Base-by-base conservation (phyloP, 441 rosid species). In the Aleurites moluccanus region DNA sequence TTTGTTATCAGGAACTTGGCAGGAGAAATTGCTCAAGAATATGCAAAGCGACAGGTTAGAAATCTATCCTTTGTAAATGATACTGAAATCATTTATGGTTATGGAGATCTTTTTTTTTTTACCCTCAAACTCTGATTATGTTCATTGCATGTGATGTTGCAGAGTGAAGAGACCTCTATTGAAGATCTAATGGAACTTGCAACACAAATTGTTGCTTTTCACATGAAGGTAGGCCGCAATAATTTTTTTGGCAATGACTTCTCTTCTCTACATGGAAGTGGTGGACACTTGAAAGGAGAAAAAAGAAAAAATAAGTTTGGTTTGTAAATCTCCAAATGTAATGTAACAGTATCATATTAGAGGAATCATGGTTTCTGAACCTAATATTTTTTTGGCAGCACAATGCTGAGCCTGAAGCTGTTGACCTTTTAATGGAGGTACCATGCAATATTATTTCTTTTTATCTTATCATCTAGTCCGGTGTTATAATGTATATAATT, bases 371-470 rank as follows among this genome's bases (percentile, higher is more conserved):
- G 25, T 50, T 60, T 61, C 62, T 6, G 44, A 62, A 67, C 72
- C 20, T 69, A 27, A 40, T 67, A 27, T 44, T 40, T 67, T n/a
- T 64, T 63, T 71, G 80, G 81, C 89, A 96, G 99, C 98, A 93
- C 82, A 96, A 96, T 85, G 98, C 99, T 64, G 99, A 96, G 86
- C 95, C 99, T 20, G 99, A 96, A 85, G 99, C 98, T 75, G 96
- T 96, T 82, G 98, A 96, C 85, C 92, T 96, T 70, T 80, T 96
- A 72, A 96, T 96, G 98, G 98, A 96, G 89, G 96, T 88, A 78
- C 55, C 0, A 3, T 33, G 10, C 47, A 62, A 27, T 68, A 4
- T 64, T 35, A 38, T 73, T 40, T 56, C n/a, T 35, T 23, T 27
- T 56, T n/a, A n/a, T n/a, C n/a, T n/a, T n/a, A 18, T 14, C 33